Percentiles rank a stretch among this genome's conserved stretches.
phyloP scores from a whole-genome alignment of 495 filamentous ascomycete species.

The Neurospora terricola region DNA sequence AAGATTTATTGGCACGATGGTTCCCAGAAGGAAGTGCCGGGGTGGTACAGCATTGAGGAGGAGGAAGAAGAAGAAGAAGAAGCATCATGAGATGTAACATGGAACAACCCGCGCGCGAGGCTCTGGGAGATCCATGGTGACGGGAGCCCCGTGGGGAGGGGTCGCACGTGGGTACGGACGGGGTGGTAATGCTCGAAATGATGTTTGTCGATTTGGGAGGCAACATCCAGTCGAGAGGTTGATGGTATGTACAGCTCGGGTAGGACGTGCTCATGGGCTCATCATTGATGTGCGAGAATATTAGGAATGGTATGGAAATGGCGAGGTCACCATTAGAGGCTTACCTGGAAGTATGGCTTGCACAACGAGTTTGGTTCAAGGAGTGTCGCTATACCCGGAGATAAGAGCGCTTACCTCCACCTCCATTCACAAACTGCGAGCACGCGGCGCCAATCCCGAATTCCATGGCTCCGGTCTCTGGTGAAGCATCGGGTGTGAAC shows the following conservation, averaged over 20 bases:
- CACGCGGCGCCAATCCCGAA: not conserved
- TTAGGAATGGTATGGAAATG: not conserved
- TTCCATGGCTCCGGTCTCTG: not conserved
- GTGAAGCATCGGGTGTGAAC: not conserved
- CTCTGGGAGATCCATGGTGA: not conserved
- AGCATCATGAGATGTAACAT: not conserved
- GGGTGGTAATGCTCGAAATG: not conserved
- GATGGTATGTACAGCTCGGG: not conserved
- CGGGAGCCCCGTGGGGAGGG: not conserved
- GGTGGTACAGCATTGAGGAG: not conserved
- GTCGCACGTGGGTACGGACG: not conserved
- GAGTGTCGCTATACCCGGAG: not conserved
- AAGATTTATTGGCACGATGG: not conserved
- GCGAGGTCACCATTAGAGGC: not conserved
- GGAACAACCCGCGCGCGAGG: not conserved
- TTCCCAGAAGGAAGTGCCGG: not conserved
- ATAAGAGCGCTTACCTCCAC: not conserved
- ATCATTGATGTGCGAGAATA: not conserved
- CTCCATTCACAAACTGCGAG: not conserved
- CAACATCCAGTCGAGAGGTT: not conserved
- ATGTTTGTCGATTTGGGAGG: not conserved
- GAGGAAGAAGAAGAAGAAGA: not conserved
- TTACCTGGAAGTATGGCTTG: not conserved
- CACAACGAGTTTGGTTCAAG: not conserved
- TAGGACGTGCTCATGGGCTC: not conserved